Conservation (phyloP, 257 asterid genomes). For the Ehretia macrophylla region DNA sequence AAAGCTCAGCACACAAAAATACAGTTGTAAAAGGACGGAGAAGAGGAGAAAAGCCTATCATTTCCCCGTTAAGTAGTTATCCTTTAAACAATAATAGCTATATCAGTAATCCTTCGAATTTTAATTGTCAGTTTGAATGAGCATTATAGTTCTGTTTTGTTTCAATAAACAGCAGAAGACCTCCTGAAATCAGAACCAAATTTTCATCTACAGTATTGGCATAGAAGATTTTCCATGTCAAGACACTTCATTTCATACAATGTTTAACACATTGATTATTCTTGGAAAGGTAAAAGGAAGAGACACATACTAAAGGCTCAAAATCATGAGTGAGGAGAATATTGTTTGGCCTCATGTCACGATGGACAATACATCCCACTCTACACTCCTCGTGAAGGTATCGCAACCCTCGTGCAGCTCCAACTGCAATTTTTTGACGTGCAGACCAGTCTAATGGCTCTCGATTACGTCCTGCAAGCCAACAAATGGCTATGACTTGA, state of each 20-base stretch:
- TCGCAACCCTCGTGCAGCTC: conserved; percentile 92
- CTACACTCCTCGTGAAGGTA: conserved; percentile 96
- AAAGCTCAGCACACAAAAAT: not conserved
- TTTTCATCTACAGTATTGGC: too few species aligned
- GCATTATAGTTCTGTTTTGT: too few species aligned
- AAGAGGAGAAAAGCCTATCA: not conserved
- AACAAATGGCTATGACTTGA: not conserved
- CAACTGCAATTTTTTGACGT: conserved; percentile 66
- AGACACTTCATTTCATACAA: not conserved
- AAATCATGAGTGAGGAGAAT: conserved; percentile 95
- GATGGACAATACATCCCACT: conserved; percentile 91
- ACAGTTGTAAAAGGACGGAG: not conserved
- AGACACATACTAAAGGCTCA: conserved; percentile 63
- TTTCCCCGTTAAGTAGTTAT: too few species aligned
- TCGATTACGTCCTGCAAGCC: conserved; percentile 35
- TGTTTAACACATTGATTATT: not conserved
- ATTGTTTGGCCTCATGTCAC: conserved; percentile 88
- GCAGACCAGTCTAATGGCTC: conserved; percentile 64
- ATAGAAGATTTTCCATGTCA: too few species aligned
- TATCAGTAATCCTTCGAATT: too few species aligned
- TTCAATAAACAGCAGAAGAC: too few species aligned
- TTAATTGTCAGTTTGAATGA: too few species aligned
- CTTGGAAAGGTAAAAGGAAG: not conserved
- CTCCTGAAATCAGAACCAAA: too few species aligned
- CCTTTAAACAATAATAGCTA: too few species aligned